These are phyloP conservation scores for Biscogniauxia marginata DNA, from an alignment of 2,329 filamentous ascomycete genomes.

Conservation along the genomic window DNA sequence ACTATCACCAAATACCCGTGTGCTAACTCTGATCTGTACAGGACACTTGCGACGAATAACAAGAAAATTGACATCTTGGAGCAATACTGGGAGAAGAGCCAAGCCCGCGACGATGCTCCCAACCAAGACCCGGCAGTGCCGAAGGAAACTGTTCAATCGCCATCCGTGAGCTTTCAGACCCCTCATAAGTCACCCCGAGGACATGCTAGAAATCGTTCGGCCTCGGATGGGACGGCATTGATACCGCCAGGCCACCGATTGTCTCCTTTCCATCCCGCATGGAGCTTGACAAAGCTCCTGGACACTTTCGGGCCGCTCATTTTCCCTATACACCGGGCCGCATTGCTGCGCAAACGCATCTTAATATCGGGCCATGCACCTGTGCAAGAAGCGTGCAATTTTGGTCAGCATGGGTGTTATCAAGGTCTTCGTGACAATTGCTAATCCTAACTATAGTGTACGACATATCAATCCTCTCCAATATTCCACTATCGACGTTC, in stretches of 20 bases:
- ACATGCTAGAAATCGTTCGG: constrained; percentile 57
- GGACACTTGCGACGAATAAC: constrained; percentile 63
- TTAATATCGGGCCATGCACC: constrained; percentile 83
- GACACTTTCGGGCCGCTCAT: constrained; percentile 86
- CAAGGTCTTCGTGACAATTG: not conserved
- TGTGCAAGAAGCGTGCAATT: constrained; percentile 82
- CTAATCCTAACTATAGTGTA: constrained; percentile 64
- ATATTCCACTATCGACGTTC: constrained; percentile 72
- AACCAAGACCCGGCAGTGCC: constrained; percentile 33
- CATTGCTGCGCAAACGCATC: constrained; percentile 82
- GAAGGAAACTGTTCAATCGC: constrained; percentile 51
- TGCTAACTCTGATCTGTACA: constrained; percentile 26
- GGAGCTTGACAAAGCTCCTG: constrained; percentile 74
- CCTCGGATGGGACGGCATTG: constrained; percentile 60
- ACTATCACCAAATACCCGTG: not conserved
- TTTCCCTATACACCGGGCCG: constrained; percentile 86
- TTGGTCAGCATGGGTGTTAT: constrained; percentile 58
- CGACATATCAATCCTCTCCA: constrained; percentile 87
- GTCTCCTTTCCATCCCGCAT: constrained; percentile 79
- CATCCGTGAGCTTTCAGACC: constrained; percentile 45
- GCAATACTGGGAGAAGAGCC: constrained; percentile 74
- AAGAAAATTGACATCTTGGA: constrained; percentile 65
- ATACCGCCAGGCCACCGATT: constrained; percentile 63
- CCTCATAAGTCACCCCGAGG: constrained; percentile 31
- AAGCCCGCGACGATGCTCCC: constrained; percentile 42